Evolutionary conservation across 139 green algal species (phyloP), one percentile per base, ranked within the genome.

Genomic region (Chlamydomonas urium): DNA sequence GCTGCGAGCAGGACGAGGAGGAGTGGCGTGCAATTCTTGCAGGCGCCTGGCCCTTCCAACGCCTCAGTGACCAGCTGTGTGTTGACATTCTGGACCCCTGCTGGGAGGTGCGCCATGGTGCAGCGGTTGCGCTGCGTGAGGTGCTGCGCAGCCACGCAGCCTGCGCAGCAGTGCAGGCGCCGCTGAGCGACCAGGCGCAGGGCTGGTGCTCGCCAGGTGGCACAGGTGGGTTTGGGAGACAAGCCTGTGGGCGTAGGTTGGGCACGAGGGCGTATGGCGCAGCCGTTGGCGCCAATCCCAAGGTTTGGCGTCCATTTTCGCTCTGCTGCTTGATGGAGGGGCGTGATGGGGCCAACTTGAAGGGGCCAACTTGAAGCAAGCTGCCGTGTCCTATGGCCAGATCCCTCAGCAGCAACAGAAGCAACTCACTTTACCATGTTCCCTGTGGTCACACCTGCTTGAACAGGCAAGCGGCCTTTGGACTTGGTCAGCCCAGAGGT

Each of bases 101-200:
- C 19, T 96, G 90, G 91, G 83, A 93, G 74, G 79, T 86, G 21
- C 86, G 94, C 10, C 94, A 98, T 71, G 94, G 94, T 2, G 91
- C 90, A 0, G 92, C 90, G 2, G 48, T 95, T 37, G 94, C 78
- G 1, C 75, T 98, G 56, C 69, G 93, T 1, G 93, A 97, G 81
- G 67, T 75, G 87, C 80, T 98, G 66, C 48, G 80, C 31, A 69
- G 36, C 6, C 89, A 96, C 1, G 88, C 87, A 3, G 73, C 42
- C 23, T 73, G 59, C 17, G 77, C 77, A 26, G 85, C 69, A 8
- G 77, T 88, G 47, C 66, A 81, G 66, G 81, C 80, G 19, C 73
- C 73, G 23, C 23, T 88, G 56, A 56, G 50, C 0, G 69, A 81
- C 29, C 65, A 77, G 47, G 68, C 72, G 6, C 79, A 75, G 0